Evolutionary conservation across 2,329 filamentous ascomycete genomes (phyloP), one percentile per base, ranked within the genome.

Genomic region (Phyllosticta citribraziliensis): DNA sequence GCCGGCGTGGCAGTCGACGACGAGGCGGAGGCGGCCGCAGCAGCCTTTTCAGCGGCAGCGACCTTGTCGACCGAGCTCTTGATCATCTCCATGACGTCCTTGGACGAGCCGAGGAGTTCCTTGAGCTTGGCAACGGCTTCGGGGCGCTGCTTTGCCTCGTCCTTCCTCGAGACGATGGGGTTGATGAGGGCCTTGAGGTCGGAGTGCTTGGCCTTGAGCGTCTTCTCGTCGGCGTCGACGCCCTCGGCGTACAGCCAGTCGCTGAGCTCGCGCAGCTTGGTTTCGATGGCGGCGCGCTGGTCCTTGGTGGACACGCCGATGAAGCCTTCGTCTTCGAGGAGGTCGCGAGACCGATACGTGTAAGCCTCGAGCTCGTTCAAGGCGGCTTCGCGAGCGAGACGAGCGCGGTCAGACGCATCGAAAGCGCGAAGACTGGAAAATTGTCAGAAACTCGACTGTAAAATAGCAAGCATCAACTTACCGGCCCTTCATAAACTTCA

Each of bases 211-310:
- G 83, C 81, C 72, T 87, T 89, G 68, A 99, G 82, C 55, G 87
- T 85, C 2, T 89, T 84, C 62, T 86, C 86, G 40, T 83, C 80
- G 4, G 94, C 92, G 56, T 91, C 86, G 17, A 83, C 81, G 61
- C 93, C 91, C 55, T 92, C 91, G 17, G 84, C 89, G 71, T 96
- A 94, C 63, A 99, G 84, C 93, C 94, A 99, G 11, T 96, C 91
- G 67, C 89, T 88, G 22, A 85, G 82, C 56, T 84, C 83, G 63
- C 83, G 81, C 50, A 90, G 81, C 69, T 86, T 86, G 63, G 84
- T 78, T 67, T 88, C 82, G 12, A 97, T 80, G n/a, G 77, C 75
- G 6, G 80, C 73, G 55, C 90, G 84, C 70, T 91, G 83, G 20
- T 83, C 80, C 3, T 84, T 78, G 10, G 88, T 93, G 33, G 91